Conservation (phyloP, 139 green algal species). For the Chlamydomonas sp. region DNA sequence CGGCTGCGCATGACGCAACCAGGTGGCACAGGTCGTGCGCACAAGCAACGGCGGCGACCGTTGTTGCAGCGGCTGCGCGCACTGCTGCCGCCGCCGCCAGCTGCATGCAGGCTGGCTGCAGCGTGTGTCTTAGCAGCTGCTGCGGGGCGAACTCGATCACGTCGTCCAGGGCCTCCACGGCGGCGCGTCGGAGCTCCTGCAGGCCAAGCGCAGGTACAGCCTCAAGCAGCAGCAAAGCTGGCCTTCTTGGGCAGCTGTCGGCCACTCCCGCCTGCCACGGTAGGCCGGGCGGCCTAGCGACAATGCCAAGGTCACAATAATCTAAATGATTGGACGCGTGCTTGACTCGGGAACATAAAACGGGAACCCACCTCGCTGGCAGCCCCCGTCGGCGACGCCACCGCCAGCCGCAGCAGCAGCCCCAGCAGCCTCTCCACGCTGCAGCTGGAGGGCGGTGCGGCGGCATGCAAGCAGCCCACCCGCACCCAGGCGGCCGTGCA, state of each 20-base stretch:
- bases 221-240: background rate
- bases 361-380: too few relatives aligned
- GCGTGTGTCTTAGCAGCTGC: background rate
- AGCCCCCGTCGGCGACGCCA: too few relatives aligned
- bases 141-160: slow-evolving; percentile 46
- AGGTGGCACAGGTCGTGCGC: slow-evolving; percentile 22
- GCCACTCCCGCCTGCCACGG: background rate
- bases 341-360: background rate
- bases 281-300: background rate
- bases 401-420: background rate
- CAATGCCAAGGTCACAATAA: background rate
- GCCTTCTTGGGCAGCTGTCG: background rate
- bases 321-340: background rate
- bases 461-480: slow-evolving; percentile 37
- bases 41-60: background rate
- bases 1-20: slow-evolving; percentile 16
- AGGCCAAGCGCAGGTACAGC: background rate
- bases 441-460: background rate
- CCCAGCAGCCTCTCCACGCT: background rate
- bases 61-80: background rate
- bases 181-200: slow-evolving; percentile 9
- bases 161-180: slow-evolving; percentile 3
- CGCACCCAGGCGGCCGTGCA: slow-evolving; percentile 39
- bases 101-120: slow-evolving; percentile 9
- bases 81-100: slow-evolving; percentile 28